Base-by-base conservation (phyloP, 2,329 filamentous ascomycete genomes). In the Alternaria longipes region DNA sequence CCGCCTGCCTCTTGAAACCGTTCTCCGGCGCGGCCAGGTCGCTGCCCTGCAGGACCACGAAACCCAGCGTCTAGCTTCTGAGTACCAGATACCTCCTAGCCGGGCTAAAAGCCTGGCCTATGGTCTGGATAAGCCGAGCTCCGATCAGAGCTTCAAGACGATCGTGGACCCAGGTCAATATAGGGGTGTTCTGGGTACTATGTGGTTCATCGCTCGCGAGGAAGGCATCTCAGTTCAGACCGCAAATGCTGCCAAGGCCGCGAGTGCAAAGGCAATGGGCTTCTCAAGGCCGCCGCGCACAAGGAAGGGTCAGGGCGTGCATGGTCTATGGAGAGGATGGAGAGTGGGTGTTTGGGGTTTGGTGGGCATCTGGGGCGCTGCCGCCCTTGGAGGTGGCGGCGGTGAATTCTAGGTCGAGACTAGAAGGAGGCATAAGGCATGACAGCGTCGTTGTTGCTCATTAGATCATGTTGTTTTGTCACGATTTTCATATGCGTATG, bases 1-100 rank as follows among this genome's bases (percentile, higher is more conserved):
- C 67, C 94, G 94, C 73, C 87, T 98, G 12, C 95, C 95, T 0
- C 84, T 98, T 5, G 95, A 99, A 80, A 98, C 94, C 0, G 91
- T 97, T 16, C 85, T 98, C 8, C 90, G 95, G 49, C 88, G 95
- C 61, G 94, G 92, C 5, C 95, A 99, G 79, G 90, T 95, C 60
- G 84, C 89, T 2, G 88, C 93, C 1, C 72, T 80, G 1, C 73
- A 78, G 58, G 77, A 78, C 45, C 65, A 76, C 62, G 76, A 77
- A 44, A 74, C 70, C 53, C 66, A 70, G 46, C 73, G 74, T 12
- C 57, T 77, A 5, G 58, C 69, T 18, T 57, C 65, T 8, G 63
- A 71, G 9, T 75, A 77, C 64, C 67, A 70, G 24, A 62, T 63
- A 26, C 56, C 67, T 2, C 70, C 69, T 6, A 60, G 63, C 6